Evolutionary conservation across 2,329 filamentous ascomycete species (phyloP).

Genomic region (Rutstroemia sp.): DNA sequence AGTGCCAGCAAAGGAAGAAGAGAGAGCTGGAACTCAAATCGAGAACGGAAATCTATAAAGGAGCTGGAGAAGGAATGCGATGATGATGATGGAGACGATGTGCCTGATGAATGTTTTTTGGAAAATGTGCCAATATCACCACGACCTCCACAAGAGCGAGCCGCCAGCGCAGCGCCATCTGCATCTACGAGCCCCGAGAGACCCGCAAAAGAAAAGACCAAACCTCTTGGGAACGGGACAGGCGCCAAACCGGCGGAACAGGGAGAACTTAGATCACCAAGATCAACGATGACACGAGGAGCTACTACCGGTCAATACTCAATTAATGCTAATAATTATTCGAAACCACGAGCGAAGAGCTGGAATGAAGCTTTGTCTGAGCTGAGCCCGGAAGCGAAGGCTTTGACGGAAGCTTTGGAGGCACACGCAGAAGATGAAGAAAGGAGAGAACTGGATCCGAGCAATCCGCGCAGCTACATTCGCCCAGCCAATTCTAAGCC

Average conservation of each 20-base stretch:
- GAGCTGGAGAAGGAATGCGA: conserved; percentile 72
- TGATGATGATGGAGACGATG: conserved; percentile 68
- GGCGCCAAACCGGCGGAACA: conserved; percentile 51
- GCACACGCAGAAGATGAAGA: conserved; percentile 65
- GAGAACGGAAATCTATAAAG: conserved; percentile 57
- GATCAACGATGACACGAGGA: conserved; percentile 36
- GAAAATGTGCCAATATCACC: conserved; percentile 80
- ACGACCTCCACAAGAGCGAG: conserved; percentile 49
- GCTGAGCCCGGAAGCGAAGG: conserved; percentile 65
- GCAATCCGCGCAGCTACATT: conserved; percentile 26
- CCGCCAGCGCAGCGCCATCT: conserved; percentile 46
- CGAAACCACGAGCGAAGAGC: conserved; percentile 56
- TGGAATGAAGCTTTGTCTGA: conserved; percentile 66
- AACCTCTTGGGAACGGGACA: conserved; percentile 50
- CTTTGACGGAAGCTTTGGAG: conserved; percentile 72
- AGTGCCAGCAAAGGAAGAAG: conserved; percentile 15
- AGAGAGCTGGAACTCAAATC: conserved; percentile 61
- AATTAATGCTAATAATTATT: conserved; percentile 38
- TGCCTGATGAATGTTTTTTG: conserved; percentile 71
- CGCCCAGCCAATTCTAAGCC: conserved; percentile 36
- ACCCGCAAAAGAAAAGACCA: conserved; percentile 24
- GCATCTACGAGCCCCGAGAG: conserved; percentile 30
- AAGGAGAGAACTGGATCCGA: conserved; percentile 30
- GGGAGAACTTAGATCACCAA: conserved; percentile 41
- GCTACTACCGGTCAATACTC: conserved; percentile 48